Evolutionary conservation across 2,329 filamentous ascomycete genomes (phyloP).

Genomic region (Sporothrix variecibatus): DNA sequence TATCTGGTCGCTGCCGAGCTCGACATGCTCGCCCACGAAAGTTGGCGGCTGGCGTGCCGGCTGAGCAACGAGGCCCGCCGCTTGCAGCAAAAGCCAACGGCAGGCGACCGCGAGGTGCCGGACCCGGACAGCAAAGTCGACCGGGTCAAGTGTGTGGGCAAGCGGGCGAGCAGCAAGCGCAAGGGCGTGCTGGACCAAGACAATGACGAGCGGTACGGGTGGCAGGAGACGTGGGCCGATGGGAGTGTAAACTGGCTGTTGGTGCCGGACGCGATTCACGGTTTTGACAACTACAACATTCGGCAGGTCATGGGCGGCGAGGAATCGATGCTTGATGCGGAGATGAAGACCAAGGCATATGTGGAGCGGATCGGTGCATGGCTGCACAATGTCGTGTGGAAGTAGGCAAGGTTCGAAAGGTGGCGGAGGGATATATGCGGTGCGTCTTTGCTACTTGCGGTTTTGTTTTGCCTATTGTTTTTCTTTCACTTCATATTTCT

Average conservation of each 20-base stretch:
- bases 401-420: not conserved
- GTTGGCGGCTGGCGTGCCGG: slow-evolving; percentile 42
- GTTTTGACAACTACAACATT: slow-evolving; percentile 42
- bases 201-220: slow-evolving; percentile 41
- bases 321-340: slow-evolving; percentile 38
- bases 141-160: slow-evolving; percentile 27
- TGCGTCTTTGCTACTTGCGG: not conserved
- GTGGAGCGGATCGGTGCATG: slow-evolving; percentile 33
- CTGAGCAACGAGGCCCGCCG: slow-evolving; percentile 36
- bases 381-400: slow-evolving; percentile 33
- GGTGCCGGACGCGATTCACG: slow-evolving; percentile 46
- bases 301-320: slow-evolving; percentile 34
- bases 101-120: slow-evolving; percentile 24
- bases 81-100: slow-evolving; percentile 30
- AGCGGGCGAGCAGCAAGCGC: slow-evolving; percentile 31
- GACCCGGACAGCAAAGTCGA: slow-evolving; percentile 29
- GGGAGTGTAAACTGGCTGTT: slow-evolving; percentile 44
- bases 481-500: not conserved
- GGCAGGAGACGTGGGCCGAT: slow-evolving; percentile 35
- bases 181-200: slow-evolving; percentile 33
- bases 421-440: too few relatives aligned
- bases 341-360: slow-evolving; percentile 36
- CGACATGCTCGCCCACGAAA: slow-evolving; percentile 49
- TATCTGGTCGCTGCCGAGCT: slow-evolving; percentile 49
- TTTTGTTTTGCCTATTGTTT: not conserved